Conservation (phyloP, 2,329 filamentous ascomycete genomes). For the Ophiosphaerella herpotricha region DNA sequence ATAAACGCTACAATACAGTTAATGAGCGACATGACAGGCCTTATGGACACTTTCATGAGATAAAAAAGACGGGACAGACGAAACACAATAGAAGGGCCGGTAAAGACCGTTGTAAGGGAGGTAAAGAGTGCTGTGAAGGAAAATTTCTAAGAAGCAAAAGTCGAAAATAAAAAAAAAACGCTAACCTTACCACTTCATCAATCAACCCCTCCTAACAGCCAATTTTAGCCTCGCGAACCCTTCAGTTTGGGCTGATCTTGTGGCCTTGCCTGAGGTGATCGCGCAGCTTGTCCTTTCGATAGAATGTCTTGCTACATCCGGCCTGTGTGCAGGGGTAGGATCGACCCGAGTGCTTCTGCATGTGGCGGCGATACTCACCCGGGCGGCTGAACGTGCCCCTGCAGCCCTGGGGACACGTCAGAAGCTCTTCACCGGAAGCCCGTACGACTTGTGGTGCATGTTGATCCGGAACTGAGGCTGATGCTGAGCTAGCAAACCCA, state of each 20-base stretch:
- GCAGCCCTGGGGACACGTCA: slow-evolving; percentile 8
- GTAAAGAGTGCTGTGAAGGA: not conserved
- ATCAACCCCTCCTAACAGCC: not conserved
- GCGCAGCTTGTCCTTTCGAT: slow-evolving; percentile 20
- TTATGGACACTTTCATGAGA: not conserved
- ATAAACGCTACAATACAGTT: too few relatives aligned
- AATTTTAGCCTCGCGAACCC: not conserved
- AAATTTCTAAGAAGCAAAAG: not conserved
- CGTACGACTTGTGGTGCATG: slow-evolving; percentile 2
- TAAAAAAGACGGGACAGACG: not conserved
- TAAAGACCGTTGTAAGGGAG: not conserved
- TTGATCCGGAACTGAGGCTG: not conserved
- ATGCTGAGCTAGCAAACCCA: not conserved
- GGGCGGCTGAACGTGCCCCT: slow-evolving; percentile 10
- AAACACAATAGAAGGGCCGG: not conserved
- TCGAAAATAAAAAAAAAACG: too few relatives aligned
- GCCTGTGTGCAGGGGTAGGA: slow-evolving; percentile 6
- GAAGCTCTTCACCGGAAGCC: not conserved
- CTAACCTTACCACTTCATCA: not conserved
- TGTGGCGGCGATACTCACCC: slow-evolving; percentile 23
- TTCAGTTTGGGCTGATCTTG: not conserved
- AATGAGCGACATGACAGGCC: too few relatives aligned
- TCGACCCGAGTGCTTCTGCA: slow-evolving; percentile 11
- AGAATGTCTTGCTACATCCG: slow-evolving; percentile 17
- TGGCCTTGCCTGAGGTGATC: slow-evolving; percentile 14